phyloP scores from a whole-genome alignment of 306 rosid genomes.

The Clitoria ternatea region DNA sequence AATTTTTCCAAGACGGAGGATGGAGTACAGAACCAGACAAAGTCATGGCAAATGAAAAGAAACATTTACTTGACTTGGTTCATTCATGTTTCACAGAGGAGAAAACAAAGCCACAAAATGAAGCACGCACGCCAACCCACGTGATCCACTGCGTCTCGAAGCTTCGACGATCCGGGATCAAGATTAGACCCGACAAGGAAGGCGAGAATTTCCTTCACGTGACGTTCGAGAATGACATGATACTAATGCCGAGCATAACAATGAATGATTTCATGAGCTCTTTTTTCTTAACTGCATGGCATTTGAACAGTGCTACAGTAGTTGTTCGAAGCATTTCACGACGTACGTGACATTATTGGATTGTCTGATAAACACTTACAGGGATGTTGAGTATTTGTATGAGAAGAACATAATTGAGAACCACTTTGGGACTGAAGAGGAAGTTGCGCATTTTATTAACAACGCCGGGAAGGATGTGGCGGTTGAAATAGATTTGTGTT shows the following conservation, averaged over 20 bases:
- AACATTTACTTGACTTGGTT: slow-evolving; percentile 56
- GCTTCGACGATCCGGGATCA: slow-evolving; percentile 56
- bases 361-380: slow-evolving; percentile 50
- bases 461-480: slow-evolving; percentile 58
- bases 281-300: slow-evolving; percentile 61
- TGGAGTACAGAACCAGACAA: too few relatives aligned
- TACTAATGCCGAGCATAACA: slow-evolving; percentile 52
- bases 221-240: slow-evolving; percentile 43
- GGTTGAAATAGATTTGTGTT: slow-evolving; percentile 43
- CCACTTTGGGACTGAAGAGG: slow-evolving; percentile 52
- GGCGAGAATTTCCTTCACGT: slow-evolving; percentile 40
- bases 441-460: slow-evolving; percentile 44
- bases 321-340: slow-evolving; percentile 42
- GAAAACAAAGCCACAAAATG: background rate
- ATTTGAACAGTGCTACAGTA: slow-evolving; percentile 55
- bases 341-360: slow-evolving; percentile 54
- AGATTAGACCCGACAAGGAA: background rate
- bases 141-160: slow-evolving; percentile 58
- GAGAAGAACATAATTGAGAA: slow-evolving; percentile 58
- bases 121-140: slow-evolving; percentile 35
- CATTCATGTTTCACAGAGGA: slow-evolving; percentile 29
- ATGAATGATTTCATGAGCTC: slow-evolving; percentile 62
- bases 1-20: too few relatives aligned
- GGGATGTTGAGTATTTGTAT: slow-evolving; percentile 59
- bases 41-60: background rate